Percentiles rank a stretch among this genome's conserved stretches.
phyloP scores from a whole-genome alignment of 441 rosid species.

The Biscutella laevigata region DNA sequence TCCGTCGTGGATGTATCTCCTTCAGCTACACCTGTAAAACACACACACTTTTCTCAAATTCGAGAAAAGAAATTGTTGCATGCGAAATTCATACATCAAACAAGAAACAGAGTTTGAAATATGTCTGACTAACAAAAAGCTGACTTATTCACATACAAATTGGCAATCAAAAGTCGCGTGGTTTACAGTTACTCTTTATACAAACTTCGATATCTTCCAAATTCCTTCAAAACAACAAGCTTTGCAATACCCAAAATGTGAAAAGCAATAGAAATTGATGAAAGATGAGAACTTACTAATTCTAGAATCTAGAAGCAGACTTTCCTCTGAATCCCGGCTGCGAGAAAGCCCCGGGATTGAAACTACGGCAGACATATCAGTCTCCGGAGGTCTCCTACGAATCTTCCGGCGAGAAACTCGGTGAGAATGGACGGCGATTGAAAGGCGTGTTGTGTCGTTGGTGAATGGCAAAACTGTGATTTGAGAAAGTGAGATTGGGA shows the following conservation, averaged over 20 bases:
- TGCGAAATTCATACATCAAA: neutral
- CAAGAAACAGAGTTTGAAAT: neutral
- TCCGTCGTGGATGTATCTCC: constrained; percentile 36
- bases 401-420: constrained; percentile 20
- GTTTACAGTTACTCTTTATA: neutral
- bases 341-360: constrained; percentile 34
- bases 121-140: neutral
- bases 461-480: constrained; percentile 24
- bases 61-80: neutral
- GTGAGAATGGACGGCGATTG: constrained; percentile 24
- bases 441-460: constrained; percentile 16
- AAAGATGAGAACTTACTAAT: constrained; percentile 27
- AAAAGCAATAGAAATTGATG: neutral
- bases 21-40: constrained; percentile 35
- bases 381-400: constrained; percentile 27
- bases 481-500: no score
- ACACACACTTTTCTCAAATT: neutral
- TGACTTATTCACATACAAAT: neutral
- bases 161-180: neutral
- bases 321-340: constrained; percentile 40
- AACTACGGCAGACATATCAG: constrained; percentile 31
- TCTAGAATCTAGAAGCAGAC: constrained; percentile 35
- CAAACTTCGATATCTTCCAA: neutral
- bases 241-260: neutral
- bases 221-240: neutral